Conservation (phyloP, 2,329 filamentous ascomycete genomes). For the Sporothrix dimorphospora region DNA sequence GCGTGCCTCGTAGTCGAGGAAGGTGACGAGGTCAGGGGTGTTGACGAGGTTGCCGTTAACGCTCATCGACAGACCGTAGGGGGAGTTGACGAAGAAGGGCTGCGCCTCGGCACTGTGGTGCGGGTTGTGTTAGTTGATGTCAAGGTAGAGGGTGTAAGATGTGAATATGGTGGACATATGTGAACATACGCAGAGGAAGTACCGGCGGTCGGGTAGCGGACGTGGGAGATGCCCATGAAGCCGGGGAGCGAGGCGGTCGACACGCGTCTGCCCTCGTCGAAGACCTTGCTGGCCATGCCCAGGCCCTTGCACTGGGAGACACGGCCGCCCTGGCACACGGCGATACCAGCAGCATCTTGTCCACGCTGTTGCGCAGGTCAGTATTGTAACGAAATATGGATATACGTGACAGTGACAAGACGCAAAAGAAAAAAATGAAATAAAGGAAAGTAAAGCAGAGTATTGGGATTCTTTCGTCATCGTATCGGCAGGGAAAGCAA, state of each 20-base stretch:
- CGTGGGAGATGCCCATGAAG: conserved; percentile 78
- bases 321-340: conserved; percentile 73
- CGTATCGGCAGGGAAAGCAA: neutral
- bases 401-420: neutral
- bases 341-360: conserved; percentile 87
- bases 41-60: conserved; percentile 91
- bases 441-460: neutral
- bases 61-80: conserved; percentile 78
- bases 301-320: conserved; percentile 91
- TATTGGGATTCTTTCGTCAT: neutral
- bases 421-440: neutral
- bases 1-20: conserved; percentile 76
- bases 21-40: conserved; percentile 67
- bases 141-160: neutral
- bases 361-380: conserved; percentile 53
- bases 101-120: conserved; percentile 75
- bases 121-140: neutral
- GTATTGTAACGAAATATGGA: neutral
- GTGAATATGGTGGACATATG: too few relatives aligned
- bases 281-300: conserved; percentile 75
- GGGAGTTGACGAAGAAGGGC: conserved; percentile 89
- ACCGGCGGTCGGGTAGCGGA: conserved; percentile 88
- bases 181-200: conserved; percentile 58
- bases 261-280: conserved; percentile 75
- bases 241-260: conserved; percentile 68